Evolutionary conservation across 225 moss, liverwort and hornwort species (phyloP), one percentile per base, ranked within the genome.

Genomic region (Takakia lepidozioides): DNA sequence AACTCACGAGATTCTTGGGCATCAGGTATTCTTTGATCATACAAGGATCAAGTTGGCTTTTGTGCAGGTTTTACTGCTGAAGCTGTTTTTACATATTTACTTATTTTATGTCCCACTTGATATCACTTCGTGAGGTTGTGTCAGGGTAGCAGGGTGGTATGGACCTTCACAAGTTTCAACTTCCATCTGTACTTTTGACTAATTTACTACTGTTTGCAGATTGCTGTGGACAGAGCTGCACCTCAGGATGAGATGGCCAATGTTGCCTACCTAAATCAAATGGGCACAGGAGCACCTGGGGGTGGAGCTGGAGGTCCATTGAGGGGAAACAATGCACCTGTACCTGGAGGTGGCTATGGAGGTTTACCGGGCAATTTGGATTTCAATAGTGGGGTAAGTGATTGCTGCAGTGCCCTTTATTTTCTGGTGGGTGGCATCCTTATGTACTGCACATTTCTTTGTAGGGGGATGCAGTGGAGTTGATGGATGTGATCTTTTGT

Each of bases 1-100:
- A 56, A 81, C 75, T 49, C 93, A 93, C 63, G 93, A 93, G 70
- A 89, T 93, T 66, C 88, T 93, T 54, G 93, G 93, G 14, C 93
- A 93, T 57, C 93, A 85, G 88, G 88, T 87, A 32, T 6, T n/a
- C n/a, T n/a, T n/a, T n/a, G n/a, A n/a, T n/a, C n/a, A n/a, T n/a
- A n/a, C n/a, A n/a, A n/a, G n/a, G n/a, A n/a, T n/a, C n/a, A n/a
- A n/a, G n/a, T n/a, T n/a, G n/a, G n/a, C n/a, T n/a, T n/a, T n/a
- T n/a, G n/a, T n/a, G n/a, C n/a, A n/a, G n/a, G n/a, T n/a, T n/a
- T n/a, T n/a, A n/a, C n/a, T n/a, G n/a, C n/a, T n/a, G n/a, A n/a
- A n/a, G n/a, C n/a, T n/a, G n/a, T n/a, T n/a, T n/a, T n/a, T n/a
- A n/a, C n/a, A n/a, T n/a, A n/a, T n/a, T n/a, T n/a, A n/a, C n/a